These are phyloP conservation scores for Cercophora samala DNA, from an alignment of 495 filamentous ascomycete species.

Conservation along the genomic window DNA sequence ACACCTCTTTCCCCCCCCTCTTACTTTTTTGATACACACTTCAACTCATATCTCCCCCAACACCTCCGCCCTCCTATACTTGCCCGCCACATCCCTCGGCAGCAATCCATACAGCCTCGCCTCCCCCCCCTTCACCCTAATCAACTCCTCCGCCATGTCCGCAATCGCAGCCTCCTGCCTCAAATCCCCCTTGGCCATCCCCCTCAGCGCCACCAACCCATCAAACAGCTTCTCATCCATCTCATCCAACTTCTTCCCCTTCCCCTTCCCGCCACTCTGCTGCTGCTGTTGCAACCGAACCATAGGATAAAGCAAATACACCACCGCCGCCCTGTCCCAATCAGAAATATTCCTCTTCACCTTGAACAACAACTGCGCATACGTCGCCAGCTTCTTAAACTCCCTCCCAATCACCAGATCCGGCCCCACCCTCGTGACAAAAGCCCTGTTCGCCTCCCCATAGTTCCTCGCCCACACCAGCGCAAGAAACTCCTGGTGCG, in stretches of 20 bases:
- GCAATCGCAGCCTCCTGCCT: conserved; percentile 61
- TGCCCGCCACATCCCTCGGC: conserved; percentile 30
- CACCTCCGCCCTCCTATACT: conserved; percentile 29
- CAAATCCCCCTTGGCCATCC: conserved; percentile 49
- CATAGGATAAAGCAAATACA: conserved; percentile 79
- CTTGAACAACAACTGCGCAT: conserved; percentile 55
- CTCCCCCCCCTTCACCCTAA: conserved; percentile 26
- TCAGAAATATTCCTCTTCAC: conserved; percentile 52
- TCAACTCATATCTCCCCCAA: conserved; percentile 16
- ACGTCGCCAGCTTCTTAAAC: conserved; percentile 53
- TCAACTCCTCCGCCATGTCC: conserved; percentile 65
- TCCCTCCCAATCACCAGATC: conserved; percentile 74
- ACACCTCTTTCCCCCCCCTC: too few relatives aligned
- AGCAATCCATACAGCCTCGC: conserved; percentile 28
- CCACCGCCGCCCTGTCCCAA: conserved; percentile 75
- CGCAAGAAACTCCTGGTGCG: conserved; percentile 64
- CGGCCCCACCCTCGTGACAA: conserved; percentile 74
- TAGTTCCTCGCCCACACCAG: conserved; percentile 72
- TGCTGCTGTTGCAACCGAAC: conserved; percentile 43
- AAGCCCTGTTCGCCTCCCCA: conserved; percentile 78
- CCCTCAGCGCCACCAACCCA: conserved; percentile 61
- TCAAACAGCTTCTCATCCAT: conserved; percentile 58
- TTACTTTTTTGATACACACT: too few relatives aligned
- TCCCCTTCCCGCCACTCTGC: background rate
- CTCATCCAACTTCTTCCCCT: conserved; percentile 37